Conservation (phyloP, 305 asterid genomes). For the Rubia tinctorum region DNA sequence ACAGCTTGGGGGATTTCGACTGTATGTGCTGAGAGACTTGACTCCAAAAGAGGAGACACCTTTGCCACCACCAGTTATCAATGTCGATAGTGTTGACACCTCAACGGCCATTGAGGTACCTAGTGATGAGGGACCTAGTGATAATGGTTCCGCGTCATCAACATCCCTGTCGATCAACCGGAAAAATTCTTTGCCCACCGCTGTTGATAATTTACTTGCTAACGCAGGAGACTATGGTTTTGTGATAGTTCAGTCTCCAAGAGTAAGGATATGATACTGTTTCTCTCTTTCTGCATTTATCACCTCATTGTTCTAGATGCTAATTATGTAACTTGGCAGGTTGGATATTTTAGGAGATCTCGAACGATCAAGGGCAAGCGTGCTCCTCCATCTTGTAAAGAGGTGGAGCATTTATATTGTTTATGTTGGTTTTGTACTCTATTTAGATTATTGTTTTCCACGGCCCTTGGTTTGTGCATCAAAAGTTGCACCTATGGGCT, state of each 20-base stretch:
- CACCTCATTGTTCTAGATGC: background rate
- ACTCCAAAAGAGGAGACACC: slow-evolving; percentile 38
- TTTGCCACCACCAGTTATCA: slow-evolving; percentile 47
- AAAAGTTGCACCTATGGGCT: background rate
- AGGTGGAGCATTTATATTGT: slow-evolving; percentile 40
- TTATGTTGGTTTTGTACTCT: background rate
- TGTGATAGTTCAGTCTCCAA: slow-evolving; percentile 72
- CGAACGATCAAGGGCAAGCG: slow-evolving; percentile 81
- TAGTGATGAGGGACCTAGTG: slow-evolving; percentile 34
- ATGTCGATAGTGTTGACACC: slow-evolving; percentile 35
- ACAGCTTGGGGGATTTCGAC: slow-evolving; percentile 77
- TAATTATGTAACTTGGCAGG: slow-evolving; percentile 39
- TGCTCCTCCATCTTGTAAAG: slow-evolving; percentile 81
- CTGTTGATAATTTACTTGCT: slow-evolving; percentile 41
- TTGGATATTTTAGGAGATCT: slow-evolving; percentile 80
- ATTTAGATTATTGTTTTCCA: background rate
- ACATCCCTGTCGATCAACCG: slow-evolving; percentile 54
- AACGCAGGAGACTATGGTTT: slow-evolving; percentile 79
- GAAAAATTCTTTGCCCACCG: slow-evolving; percentile 38
- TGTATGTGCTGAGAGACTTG: slow-evolving; percentile 59
- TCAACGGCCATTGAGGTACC: slow-evolving; percentile 27
- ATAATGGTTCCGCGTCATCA: slow-evolving; percentile 68
- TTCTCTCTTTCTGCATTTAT: background rate
- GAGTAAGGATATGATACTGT: slow-evolving; percentile 37
- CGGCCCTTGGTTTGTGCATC: background rate